These are phyloP conservation scores for Didymella arachidicola DNA, from an alignment of 2,329 filamentous ascomycete species.

Conservation along the genomic window DNA sequence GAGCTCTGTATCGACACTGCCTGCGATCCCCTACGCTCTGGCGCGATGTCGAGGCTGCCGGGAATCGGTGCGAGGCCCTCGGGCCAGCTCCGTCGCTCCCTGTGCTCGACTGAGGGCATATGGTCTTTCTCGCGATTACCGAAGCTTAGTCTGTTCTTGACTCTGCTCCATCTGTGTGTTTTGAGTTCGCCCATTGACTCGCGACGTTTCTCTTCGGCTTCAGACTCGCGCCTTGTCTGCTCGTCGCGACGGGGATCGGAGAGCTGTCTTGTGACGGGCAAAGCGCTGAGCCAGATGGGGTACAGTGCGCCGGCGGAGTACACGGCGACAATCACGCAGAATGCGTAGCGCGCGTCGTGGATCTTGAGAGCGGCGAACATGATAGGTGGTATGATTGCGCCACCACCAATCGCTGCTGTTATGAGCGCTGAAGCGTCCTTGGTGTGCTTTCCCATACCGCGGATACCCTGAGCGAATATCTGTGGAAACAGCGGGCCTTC, in stretches of 20 bases:
- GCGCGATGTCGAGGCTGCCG: conserved; percentile 10
- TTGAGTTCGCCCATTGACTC: conserved; percentile 30
- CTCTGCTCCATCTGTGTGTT: conserved; percentile 33
- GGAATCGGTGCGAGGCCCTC: conserved; percentile 32
- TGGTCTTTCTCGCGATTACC: conserved; percentile 30
- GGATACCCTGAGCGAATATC: conserved; percentile 65
- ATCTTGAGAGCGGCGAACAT: conserved; percentile 56
- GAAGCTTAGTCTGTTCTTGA: conserved; percentile 33
- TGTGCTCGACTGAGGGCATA: conserved; percentile 41
- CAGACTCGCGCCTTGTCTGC: conserved; percentile 36
- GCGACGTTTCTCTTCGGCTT: conserved; percentile 33
- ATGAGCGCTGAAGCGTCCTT: conserved; percentile 64
- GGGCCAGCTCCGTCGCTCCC: conserved; percentile 44
- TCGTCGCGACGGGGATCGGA: conserved; percentile 58
- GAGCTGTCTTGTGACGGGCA: conserved; percentile 58
- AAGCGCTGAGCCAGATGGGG: conserved; percentile 62
- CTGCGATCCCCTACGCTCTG: conserved; percentile 10
- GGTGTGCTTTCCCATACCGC: conserved; percentile 65
- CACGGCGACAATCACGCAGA: conserved; percentile 61
- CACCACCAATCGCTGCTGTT: conserved; percentile 63
- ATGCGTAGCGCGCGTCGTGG: conserved; percentile 57
- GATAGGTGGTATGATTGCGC: conserved; percentile 64
- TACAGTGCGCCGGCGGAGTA: conserved; percentile 62
- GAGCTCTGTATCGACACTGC: conserved; percentile 14
- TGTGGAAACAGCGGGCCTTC: conserved; percentile 68